Base-by-base conservation (phyloP, 805 yeast genomes). In the Brettanomyces anomalus region DNA sequence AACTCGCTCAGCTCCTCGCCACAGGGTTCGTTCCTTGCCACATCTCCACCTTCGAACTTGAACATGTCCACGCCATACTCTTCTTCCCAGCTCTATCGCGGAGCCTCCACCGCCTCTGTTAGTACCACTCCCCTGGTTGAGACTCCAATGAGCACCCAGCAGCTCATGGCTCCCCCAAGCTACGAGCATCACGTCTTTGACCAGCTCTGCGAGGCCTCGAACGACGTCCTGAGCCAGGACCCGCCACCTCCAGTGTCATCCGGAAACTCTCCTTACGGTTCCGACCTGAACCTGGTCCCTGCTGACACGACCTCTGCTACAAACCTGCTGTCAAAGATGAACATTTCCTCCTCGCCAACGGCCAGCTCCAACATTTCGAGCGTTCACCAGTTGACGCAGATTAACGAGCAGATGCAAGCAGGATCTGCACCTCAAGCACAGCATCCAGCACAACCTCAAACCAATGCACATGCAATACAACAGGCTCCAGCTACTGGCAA, bases 181-280 rank as follows among this genome's bases (percentile, higher is more conserved):
- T 88, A 88, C 58, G 88, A 78, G 46, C 77, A 73, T 43, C 95
- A 85, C 59, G 76, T 86, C 32, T 85, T 82, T 60, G 97, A 88
- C 61, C 67, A 84, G 43, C 61, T 88, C 18, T 87, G 85, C 39
- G 48, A 49, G 35, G 20, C 43, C n/a, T 19, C 17, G 7, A 8
- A n/a, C 11, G 37, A 18, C 14, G 21, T 14, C 3, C 10, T 24
- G 10, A 2, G 28, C 10, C 10, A 24, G 6, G 28, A 24, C 10
- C 28, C 28, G 28, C 28, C 28, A 11, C 10, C 3, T 24, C 10
- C 10, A 24, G 10, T 24, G n/a, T n/a, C n/a, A n/a, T n/a, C n/a
- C n/a, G n/a, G n/a, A n/a, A n/a, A n/a, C n/a, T n/a, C n/a, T n/a
- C n/a, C n/a, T n/a, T n/a, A n/a, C n/a, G n/a, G n/a, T n/a, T n/a